Evolutionary conservation across 345 rosid genomes (phyloP), one percentile per base, ranked within the genome.

Genomic region (Nephelium lappaceum): DNA sequence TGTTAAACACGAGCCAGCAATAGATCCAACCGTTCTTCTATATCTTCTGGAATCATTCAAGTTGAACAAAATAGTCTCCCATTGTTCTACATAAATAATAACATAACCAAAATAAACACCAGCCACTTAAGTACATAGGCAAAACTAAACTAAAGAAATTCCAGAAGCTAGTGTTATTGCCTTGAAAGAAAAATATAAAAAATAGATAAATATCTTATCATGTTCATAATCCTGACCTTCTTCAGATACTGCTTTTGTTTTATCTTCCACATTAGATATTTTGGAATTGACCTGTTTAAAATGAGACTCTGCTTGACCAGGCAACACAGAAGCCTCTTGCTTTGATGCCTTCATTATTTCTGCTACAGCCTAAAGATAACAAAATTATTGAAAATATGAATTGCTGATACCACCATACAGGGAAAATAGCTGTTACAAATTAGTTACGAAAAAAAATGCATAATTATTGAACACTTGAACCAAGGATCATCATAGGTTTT

Each of bases 21-120:
- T 85, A 5, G 98, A 96, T 77, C 94, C 98, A 83, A 96, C 92
- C 16, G 81, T 90, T 80, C 87, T 92, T 85, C 98, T 89, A 80
- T 87, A 92, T 82, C 95, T 87, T 84, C 82, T 92, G 75, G 89
- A 87, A 80, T 91, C 89, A 79, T 86, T 91, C 87, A 91, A 71
- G 86, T 90, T 86, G 80, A 92, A 79, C 79, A 89, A 68, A 51
- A 84, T 80, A 58, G 39, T 82, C 81, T 88, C 97, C 97, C 93
- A 91, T 81, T 86, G 84, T 55, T 88, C 98, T 82, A 61, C 88
- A 74, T 27, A 25, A 11, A 76, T 69, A 63, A 77, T 71, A 64
- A 43, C 10, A 36, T 49, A 49, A 78, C 68, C 38, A 73, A 70
- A 68, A 76, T 49, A 72, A 80, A 36, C 11, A 75, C 8, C 42